Conservation (phyloP, 1,284 basidiomycete species). For the Moniliophthora roreri region DNA sequence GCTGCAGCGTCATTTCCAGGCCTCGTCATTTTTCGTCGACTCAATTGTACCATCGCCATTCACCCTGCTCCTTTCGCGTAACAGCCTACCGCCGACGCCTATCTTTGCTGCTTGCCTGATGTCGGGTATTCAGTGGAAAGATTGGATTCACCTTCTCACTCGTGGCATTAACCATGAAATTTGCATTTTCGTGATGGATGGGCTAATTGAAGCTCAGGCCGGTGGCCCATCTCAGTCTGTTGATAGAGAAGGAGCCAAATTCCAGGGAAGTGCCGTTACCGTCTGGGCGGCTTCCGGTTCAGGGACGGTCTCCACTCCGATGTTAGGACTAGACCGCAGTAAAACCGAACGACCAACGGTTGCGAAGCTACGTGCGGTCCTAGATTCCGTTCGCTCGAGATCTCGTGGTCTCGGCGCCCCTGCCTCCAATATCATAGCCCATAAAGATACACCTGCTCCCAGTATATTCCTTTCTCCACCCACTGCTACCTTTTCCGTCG, state of each 20-base stretch:
- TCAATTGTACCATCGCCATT: not conserved
- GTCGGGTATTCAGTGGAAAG: slow-evolving; percentile 8
- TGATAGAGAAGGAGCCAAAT: slow-evolving; percentile 7
- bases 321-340: too few species aligned
- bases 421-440: not conserved
- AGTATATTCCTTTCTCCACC: not conserved
- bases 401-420: too few species aligned
- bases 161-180: slow-evolving; percentile 2
- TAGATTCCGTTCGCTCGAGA: slow-evolving; percentile 6
- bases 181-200: slow-evolving; percentile 12
- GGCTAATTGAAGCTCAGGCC: slow-evolving; percentile 5
- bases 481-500: not conserved
- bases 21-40: not conserved
- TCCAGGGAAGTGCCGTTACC: not conserved
- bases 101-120: slow-evolving; percentile 13
- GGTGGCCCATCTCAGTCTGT: slow-evolving; percentile 3
- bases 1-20: not conserved
- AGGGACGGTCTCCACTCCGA: not conserved
- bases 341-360: slow-evolving; percentile 1
- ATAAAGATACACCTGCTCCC: not conserved
- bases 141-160: slow-evolving; percentile 10
- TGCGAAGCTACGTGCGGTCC: slow-evolving; percentile 6
- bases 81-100: slow-evolving; percentile 8
- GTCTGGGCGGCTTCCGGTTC: not conserved
- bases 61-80: slow-evolving; percentile 7